Evolutionary conservation across 2,329 filamentous ascomycete genomes (phyloP).

Genomic region (Elsinoe perseae): DNA sequence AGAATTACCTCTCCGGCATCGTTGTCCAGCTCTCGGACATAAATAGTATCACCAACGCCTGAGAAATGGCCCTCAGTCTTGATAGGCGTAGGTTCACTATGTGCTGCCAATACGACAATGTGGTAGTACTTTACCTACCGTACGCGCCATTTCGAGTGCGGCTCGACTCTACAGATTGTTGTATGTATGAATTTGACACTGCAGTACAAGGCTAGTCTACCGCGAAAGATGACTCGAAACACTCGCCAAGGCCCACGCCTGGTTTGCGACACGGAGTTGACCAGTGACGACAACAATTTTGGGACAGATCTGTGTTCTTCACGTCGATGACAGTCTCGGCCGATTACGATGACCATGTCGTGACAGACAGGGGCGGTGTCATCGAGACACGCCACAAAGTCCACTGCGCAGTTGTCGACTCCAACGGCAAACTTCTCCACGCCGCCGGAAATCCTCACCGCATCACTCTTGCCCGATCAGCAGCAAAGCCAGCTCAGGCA

Average conservation of each 20-base stretch:
- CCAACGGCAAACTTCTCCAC: conserved; percentile 33
- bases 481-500: conserved; percentile 42
- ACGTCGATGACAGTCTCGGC: not conserved
- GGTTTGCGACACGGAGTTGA: no score
- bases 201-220: no score
- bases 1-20: not conserved
- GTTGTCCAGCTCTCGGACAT: not conserved
- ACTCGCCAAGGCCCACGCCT: no score
- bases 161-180: no score
- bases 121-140: not conserved
- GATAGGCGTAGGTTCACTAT: not conserved
- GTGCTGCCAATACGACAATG: not conserved
- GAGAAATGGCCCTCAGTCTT: not conserved
- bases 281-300: no score
- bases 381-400: conserved; percentile 31
- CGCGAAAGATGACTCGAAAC: no score
- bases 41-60: not conserved
- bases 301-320: no score
- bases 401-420: conserved; percentile 32
- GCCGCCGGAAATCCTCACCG: conserved; percentile 36
- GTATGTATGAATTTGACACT: no score
- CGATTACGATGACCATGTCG: not conserved
- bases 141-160: no score
- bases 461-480: conserved; percentile 39
- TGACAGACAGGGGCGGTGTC: not conserved